A percentile compares a stretch with the other conserved stretches of the same genome.
Evolutionary conservation across 2,329 filamentous ascomycete genomes (phyloP).

Genomic region (Colletotrichum sp.): DNA sequence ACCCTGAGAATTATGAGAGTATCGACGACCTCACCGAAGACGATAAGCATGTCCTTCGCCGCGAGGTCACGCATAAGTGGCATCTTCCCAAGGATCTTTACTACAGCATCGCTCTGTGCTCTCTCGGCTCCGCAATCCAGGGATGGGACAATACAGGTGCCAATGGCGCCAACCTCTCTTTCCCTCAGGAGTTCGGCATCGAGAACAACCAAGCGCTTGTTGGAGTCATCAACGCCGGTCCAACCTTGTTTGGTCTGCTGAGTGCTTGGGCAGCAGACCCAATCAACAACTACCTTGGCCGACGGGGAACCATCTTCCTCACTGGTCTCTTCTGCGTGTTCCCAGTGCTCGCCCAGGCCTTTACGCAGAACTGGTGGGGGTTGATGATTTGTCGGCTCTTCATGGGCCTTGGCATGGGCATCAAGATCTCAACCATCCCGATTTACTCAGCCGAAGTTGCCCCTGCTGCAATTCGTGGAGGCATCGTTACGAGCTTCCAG

Average conservation of each 20-base stretch:
- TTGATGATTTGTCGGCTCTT: slow-evolving; percentile 53
- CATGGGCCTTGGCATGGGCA: slow-evolving; percentile 73
- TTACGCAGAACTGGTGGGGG: slow-evolving; percentile 57
- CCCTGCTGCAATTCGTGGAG: slow-evolving; percentile 71
- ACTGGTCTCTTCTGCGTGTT: slow-evolving; percentile 61
- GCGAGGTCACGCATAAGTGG: slow-evolving; percentile 33
- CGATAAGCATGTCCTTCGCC: slow-evolving; percentile 26
- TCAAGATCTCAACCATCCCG: slow-evolving; percentile 70
- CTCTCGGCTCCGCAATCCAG: slow-evolving; percentile 34
- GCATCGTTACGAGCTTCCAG: slow-evolving; percentile 79
- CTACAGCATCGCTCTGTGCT: slow-evolving; percentile 32
- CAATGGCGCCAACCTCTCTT: slow-evolving; percentile 44
- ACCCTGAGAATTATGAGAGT: slow-evolving; percentile 18
- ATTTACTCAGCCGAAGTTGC: slow-evolving; percentile 78
- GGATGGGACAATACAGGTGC: slow-evolving; percentile 52
- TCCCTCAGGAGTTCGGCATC: slow-evolving; percentile 40
- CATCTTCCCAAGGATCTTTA: slow-evolving; percentile 30
- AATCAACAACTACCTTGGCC: slow-evolving; percentile 38
- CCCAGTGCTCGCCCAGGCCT: slow-evolving; percentile 57
- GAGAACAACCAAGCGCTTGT: slow-evolving; percentile 53
- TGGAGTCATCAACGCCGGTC: slow-evolving; percentile 58
- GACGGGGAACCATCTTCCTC: slow-evolving; percentile 52
- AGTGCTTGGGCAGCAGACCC: slow-evolving; percentile 35
- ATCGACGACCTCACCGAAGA: slow-evolving; percentile 28
- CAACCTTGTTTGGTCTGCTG: slow-evolving; percentile 25